A percentile compares a stretch with the other conserved stretches of the same genome.
Evolutionary conservation across 2,329 filamentous ascomycete genomes (phyloP).

Genomic region (Aspergillus jensenii): DNA sequence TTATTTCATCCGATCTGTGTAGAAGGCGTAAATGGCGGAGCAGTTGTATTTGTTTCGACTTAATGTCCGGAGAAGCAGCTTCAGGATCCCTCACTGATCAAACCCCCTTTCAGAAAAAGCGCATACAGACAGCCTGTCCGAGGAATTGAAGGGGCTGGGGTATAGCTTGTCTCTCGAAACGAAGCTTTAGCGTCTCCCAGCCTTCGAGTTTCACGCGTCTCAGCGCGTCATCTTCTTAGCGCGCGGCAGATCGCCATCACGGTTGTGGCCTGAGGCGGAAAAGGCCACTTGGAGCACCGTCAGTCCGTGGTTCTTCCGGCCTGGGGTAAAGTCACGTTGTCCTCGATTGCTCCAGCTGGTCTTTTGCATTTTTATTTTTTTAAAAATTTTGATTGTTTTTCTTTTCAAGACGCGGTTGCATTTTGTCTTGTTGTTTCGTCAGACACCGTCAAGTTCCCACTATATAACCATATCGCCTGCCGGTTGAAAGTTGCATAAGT

Average conservation of each 20-base stretch:
- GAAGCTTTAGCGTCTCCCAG: constrained; percentile 11
- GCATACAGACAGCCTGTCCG: not conserved
- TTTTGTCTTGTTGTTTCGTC: not conserved
- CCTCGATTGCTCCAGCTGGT: not conserved
- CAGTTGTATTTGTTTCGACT: not conserved
- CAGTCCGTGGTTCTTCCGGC: not conserved
- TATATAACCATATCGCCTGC: not conserved
- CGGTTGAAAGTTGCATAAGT: not conserved
- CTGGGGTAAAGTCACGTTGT: not conserved
- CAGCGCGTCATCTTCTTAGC: constrained; percentile 14
- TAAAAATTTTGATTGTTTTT: not conserved
- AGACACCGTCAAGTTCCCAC: not conserved
- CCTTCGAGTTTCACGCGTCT: constrained; percentile 24
- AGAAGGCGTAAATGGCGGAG: not conserved
- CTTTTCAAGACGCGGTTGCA: not conserved
- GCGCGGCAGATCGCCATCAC: constrained; percentile 7
- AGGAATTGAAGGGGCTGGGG: constrained; percentile 8
- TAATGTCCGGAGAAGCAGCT: not conserved
- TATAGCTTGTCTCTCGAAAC: not conserved
- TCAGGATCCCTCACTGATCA: not conserved
- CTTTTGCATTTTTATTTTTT: not conserved
- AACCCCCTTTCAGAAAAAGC: not conserved
- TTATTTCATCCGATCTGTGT: not conserved
- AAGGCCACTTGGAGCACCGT: constrained; percentile 24
- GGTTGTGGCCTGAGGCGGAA: constrained; percentile 13